Base-by-base conservation (phyloP, 2,329 filamentous ascomycete genomes). In the Eutypa lata region DNA sequence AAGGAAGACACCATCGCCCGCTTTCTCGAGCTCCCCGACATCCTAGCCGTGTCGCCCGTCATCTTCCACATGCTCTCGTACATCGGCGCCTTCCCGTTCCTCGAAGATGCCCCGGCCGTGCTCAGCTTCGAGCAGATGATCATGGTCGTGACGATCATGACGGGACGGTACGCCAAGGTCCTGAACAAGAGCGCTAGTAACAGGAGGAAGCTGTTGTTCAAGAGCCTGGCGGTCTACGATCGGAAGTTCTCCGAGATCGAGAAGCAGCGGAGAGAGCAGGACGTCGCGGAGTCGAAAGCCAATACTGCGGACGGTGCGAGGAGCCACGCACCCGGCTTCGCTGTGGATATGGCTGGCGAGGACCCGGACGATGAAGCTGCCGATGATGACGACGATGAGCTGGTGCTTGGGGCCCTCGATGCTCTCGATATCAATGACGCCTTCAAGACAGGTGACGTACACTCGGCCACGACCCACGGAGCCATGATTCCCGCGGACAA, bases 401-500 rank as follows among this genome's bases (percentile, higher is more conserved):
- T 91, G 42, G 84, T 88, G 7, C 70, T 90, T 22, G 86, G 87
- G 1, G 86, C 87, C 0, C 76, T 91, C 40, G 84, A 89, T 54
- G 78, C 85, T 0, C 76, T 91, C 54, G 81, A 89, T 65, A 81
- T 84, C 28, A 75, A 81, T 47, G 82, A 86, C 10, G 82, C 80
- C 0, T 82, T 85, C 58, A 79, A 78, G 57, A 75, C 81, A 3
- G 76, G 75, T 16, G 75, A 78, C 55, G 65, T 69, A 3, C 69
- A 68, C 42, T 61, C 66, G 3, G 65, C 76, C 0, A 76, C 77
- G 3, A 79, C 83, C 1, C 78, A 83, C 43, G 79, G 81, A n/a
- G 83, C 86, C 28, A 84, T 88, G 58, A 88, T 91, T 48, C 88
- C 88, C 0, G 81, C 84, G 0, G 87, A 91, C 64, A 90, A 90